Conservation (phyloP, 2,329 filamentous ascomycete species). For the Beauveria rudraprayagi region DNA sequence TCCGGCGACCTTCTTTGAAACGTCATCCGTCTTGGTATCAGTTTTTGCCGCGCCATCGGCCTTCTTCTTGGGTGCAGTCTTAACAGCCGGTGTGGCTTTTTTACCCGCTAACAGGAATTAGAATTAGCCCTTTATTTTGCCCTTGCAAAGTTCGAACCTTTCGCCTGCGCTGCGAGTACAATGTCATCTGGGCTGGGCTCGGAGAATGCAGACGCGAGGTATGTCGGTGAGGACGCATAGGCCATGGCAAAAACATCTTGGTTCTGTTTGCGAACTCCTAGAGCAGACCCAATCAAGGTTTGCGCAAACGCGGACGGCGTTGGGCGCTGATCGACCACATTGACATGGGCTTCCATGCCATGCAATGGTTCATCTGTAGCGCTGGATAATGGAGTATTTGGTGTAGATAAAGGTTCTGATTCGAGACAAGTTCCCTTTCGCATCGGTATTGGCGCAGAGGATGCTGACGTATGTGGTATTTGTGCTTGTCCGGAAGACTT, state of each 20-base stretch:
- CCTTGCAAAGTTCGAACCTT: slow-evolving; percentile 63
- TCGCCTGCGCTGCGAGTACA: slow-evolving; percentile 77
- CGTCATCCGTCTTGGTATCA: slow-evolving; percentile 14
- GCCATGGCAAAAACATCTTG: slow-evolving; percentile 36
- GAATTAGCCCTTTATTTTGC: slow-evolving; percentile 42
- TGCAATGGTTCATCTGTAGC: not conserved
- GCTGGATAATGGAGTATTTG: not conserved
- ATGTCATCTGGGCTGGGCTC: slow-evolving; percentile 87
- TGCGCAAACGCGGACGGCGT: slow-evolving; percentile 50
- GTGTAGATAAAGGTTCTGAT: not conserved
- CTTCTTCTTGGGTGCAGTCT: slow-evolving; percentile 31
- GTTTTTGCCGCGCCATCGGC: slow-evolving; percentile 26
- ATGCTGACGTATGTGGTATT: not conserved
- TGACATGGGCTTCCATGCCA: not conserved
- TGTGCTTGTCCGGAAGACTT: not conserved
- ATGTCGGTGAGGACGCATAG: slow-evolving; percentile 41
- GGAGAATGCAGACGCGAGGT: slow-evolving; percentile 59
- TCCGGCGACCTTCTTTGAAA: slow-evolving; percentile 23
- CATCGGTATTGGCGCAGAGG: not conserved
- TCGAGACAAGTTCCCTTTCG: not conserved
- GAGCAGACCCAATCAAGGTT: slow-evolving; percentile 41
- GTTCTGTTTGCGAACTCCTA: slow-evolving; percentile 21
- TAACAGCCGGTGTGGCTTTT: slow-evolving; percentile 33
- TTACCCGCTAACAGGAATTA: slow-evolving; percentile 48
- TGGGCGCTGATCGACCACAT: slow-evolving; percentile 7